Evolutionary conservation across 2,329 filamentous ascomycete genomes (phyloP), one percentile per base, ranked within the genome.

Genomic region (Exophiala sp.): DNA sequence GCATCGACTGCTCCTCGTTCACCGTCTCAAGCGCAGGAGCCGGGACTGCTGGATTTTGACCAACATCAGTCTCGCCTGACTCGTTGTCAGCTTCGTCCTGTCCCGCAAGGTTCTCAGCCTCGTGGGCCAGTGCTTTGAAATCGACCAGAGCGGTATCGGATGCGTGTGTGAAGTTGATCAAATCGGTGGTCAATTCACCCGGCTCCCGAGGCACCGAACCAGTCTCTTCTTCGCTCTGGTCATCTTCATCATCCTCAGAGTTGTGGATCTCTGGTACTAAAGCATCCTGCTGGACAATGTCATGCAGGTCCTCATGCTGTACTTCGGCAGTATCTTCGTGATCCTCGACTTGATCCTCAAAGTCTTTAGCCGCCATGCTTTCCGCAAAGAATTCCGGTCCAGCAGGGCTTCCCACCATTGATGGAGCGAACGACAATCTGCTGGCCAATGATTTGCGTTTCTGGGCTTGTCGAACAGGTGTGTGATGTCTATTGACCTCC

Each of bases 371-470:
- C 22, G 61, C 69, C 76, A 83, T 82, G 54, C 79, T 78, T 46
- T 83, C 80, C 9, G 83, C 79, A 44, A 84, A 84, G 63, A 77
- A 82, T 5, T 69, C 70, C 44, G 70, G 70, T 48, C 72, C 74
- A 4, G 67, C 62, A 0, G 74, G 70, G 1, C 73, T 69, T 5
- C 61, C 58, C 1, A 32, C 32, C 13, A 50, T 43, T 4, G 55
- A 51, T 5, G 66, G 66, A 2, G 60, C 54, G 10, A 59, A 39
- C 1, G 60, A 57, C 9, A 56, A 51, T 8, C 57, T 45, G 21
- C 45, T 46, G 23, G 45, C 51, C n/a, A 58, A n/a, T 24, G 61
- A 60, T 40, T 52, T 52, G 37, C 59, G 48, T 24, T 51, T 50
- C 29, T 45, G 24, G 2, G 52, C 45, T 10, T 60, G 59, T 32